Conservation (phyloP, 345 rosid species). For the Mercurialis annua region DNA sequence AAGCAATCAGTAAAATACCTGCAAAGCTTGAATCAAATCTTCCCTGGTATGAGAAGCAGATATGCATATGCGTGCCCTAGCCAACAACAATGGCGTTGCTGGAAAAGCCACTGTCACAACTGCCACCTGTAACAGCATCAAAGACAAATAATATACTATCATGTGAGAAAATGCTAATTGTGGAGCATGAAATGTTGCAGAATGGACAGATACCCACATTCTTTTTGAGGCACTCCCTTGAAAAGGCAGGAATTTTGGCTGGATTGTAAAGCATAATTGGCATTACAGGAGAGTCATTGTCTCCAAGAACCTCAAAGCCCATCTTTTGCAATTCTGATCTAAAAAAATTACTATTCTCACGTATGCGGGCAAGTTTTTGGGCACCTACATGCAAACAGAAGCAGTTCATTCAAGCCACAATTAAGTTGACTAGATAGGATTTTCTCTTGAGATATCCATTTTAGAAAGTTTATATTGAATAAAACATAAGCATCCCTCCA, state of each 20-base stretch:
- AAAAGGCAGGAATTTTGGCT: constrained; percentile 93
- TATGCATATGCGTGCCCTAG: constrained; percentile 83
- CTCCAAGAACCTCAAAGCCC: constrained; percentile 99
- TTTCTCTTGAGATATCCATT: neutral
- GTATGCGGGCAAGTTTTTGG: constrained; percentile 78
- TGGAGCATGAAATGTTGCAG: neutral
- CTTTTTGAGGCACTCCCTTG: constrained; percentile 77
- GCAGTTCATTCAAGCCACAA: neutral
- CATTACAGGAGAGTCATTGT: constrained; percentile 96
- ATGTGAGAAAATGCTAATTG: neutral
- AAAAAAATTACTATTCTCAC: constrained; percentile 93
- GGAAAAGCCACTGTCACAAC: constrained; percentile 21
- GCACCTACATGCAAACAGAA: constrained; percentile 52
- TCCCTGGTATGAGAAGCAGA: constrained; percentile 74
- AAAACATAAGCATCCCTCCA: neutral
- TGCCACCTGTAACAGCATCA: constrained; percentile 20
- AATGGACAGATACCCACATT: constrained; percentile 39
- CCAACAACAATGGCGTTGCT: constrained; percentile 47
- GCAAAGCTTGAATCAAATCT: constrained; percentile 64
- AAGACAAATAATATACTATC: neutral
- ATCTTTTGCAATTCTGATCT: constrained; percentile 84
- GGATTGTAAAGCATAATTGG: constrained; percentile 98
- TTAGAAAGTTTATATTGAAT: neutral
- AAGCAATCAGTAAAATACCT: constrained; percentile 36
- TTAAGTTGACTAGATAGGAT: neutral